These are phyloP conservation scores for Jasminum sambac DNA, from an alignment of 257 asterid species.

Conservation along the genomic window DNA sequence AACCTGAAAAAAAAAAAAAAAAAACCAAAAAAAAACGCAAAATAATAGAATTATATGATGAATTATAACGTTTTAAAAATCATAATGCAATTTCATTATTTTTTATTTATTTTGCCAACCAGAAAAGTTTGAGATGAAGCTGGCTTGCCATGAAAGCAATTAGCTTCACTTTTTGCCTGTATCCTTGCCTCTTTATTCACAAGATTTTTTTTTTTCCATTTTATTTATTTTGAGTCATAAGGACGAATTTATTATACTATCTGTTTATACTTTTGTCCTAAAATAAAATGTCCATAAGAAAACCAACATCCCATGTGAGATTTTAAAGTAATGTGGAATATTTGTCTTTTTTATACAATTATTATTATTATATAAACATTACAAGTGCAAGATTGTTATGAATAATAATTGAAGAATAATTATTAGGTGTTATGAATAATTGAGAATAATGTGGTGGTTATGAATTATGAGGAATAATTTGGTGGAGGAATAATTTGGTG, in stretches of 20 bases:
- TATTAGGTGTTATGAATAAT: too few species aligned
- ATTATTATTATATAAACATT: not conserved
- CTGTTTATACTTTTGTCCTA: not conserved
- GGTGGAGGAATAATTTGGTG: too few species aligned
- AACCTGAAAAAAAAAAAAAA: too few species aligned
- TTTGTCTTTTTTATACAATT: not conserved
- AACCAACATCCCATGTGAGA: not conserved
- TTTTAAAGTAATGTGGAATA: not conserved
- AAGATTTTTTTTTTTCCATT: not conserved
- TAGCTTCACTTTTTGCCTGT: conserved; percentile 34
- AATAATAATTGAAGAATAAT: too few species aligned
- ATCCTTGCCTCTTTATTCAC: conserved; percentile 22
- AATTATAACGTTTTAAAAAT: conserved; percentile 12
- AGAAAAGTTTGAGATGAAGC: conserved; percentile 34
- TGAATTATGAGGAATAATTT: too few species aligned
- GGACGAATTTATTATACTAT: not conserved
- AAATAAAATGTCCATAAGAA: not conserved
- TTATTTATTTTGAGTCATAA: not conserved
- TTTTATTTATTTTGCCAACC: conserved; percentile 27
- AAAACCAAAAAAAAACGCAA: too few species aligned
- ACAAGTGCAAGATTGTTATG: not conserved
- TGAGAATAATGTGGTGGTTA: too few species aligned
- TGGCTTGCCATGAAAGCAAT: conserved; percentile 30
- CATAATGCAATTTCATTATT: conserved; percentile 13
- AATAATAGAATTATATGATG: conserved; percentile 18